Conservation (phyloP, 345 rosid genomes). For the Populus nigra region DNA sequence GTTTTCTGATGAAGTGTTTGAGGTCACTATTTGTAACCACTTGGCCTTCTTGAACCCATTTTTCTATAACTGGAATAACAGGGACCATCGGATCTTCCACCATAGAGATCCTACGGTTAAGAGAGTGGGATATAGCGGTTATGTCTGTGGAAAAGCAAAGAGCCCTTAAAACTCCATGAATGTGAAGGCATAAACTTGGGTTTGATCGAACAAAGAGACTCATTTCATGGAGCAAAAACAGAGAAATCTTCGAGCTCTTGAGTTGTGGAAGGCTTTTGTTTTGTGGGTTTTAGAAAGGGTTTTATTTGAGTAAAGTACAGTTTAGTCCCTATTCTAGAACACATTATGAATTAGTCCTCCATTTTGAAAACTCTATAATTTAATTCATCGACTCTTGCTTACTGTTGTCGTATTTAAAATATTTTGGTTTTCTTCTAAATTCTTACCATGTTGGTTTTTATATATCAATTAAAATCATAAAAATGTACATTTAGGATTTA, state of each 20-base stretch:
- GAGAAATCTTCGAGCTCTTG: neutral
- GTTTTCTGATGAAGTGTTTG: neutral
- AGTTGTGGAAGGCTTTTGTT: neutral
- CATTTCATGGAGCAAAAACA: slow-evolving; percentile 14
- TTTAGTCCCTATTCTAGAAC: no score
- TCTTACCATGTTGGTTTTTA: no score
- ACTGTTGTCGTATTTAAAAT: no score
- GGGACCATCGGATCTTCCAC: slow-evolving; percentile 5
- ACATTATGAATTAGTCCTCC: no score
- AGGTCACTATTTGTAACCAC: neutral
- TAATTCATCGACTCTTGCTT: no score
- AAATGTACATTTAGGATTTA: no score
- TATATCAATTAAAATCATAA: no score
- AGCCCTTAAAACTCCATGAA: neutral
- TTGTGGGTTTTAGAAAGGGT: neutral
- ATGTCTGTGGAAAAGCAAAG: neutral
- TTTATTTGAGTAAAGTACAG: slow-evolving; percentile 8
- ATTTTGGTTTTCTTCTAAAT: no score
- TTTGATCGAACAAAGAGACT: neutral
- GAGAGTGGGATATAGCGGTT: neutral
- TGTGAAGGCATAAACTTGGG: neutral
- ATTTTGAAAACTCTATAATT: no score
- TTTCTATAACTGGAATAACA: slow-evolving; percentile 6
- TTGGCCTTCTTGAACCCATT: slow-evolving; percentile 10
- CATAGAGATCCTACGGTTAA: slow-evolving; percentile 1